Percentiles rank a stretch among this genome's conserved stretches.
phyloP scores from a whole-genome alignment of 352 stramenopile genomes.

The Peronospora farinosa region DNA sequence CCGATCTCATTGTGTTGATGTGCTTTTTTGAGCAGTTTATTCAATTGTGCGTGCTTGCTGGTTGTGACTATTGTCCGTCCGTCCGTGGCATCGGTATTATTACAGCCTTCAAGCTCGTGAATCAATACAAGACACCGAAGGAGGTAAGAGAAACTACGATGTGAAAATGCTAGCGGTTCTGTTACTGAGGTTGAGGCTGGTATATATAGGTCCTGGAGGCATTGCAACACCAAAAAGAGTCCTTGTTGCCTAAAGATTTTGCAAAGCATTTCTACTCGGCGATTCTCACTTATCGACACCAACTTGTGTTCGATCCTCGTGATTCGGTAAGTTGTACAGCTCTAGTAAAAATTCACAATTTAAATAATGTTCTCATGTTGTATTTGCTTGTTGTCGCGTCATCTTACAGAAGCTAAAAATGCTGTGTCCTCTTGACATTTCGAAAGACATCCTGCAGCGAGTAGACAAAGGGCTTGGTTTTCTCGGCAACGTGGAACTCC shows the following conservation, averaged over 20 bases:
- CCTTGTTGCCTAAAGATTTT: slow-evolving; percentile 38
- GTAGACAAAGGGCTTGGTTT: slow-evolving; percentile 57
- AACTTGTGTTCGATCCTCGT: slow-evolving; percentile 83
- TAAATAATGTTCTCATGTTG: slow-evolving; percentile 4
- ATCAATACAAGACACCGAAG: slow-evolving; percentile 35
- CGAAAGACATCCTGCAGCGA: slow-evolving; percentile 43
- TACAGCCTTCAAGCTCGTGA: slow-evolving; percentile 77
- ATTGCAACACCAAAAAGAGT: slow-evolving; percentile 44
- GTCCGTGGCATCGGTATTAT: slow-evolving; percentile 71
- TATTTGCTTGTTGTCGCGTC: background rate
- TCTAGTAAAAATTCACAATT: background rate
- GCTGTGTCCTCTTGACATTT: slow-evolving; percentile 57
- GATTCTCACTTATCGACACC: slow-evolving; percentile 84
- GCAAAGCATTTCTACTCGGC: slow-evolving; percentile 46
- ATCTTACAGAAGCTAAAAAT: slow-evolving; percentile 65
- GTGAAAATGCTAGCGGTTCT: background rate
- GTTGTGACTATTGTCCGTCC: slow-evolving; percentile 86
- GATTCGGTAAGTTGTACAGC: slow-evolving; percentile 32
- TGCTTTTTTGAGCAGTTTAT: slow-evolving; percentile 45
- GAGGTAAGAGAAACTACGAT: slow-evolving; percentile 31
- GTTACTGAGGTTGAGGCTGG: background rate
- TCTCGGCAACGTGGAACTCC: slow-evolving; percentile 60
- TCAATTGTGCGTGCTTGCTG: slow-evolving; percentile 78
- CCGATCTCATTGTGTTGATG: background rate
- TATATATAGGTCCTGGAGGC: slow-evolving; percentile 42